phyloP scores from a whole-genome alignment of 2,329 filamentous ascomycete species.

The Aureobasidium sp. region DNA sequence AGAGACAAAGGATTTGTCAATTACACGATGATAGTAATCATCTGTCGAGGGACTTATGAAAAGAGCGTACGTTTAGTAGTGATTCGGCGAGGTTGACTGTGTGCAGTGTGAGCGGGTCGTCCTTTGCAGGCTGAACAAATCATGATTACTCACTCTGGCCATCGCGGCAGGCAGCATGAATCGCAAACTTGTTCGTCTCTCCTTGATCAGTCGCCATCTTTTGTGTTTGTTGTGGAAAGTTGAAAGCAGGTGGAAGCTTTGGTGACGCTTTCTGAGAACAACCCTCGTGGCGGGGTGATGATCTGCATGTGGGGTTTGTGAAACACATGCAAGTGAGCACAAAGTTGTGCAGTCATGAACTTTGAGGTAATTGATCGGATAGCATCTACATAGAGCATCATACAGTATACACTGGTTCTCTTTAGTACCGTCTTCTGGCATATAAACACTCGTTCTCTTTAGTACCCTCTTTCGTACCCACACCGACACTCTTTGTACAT shows the following conservation, averaged over 20 bases:
- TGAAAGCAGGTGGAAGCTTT: background rate
- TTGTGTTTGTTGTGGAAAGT: background rate
- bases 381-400: too few species aligned
- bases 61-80: slow-evolving; percentile 57
- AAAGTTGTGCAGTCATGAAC: background rate
- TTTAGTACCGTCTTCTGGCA: too few species aligned
- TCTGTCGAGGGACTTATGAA: too few species aligned
- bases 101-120: slow-evolving; percentile 15
- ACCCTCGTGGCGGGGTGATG: slow-evolving; percentile 5
- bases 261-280: background rate
- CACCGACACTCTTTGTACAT: too few species aligned
- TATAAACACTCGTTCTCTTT: too few species aligned
- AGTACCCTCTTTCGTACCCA: too few species aligned
- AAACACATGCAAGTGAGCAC: background rate
- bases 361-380: too few species aligned
- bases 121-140: background rate
- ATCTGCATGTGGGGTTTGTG: background rate
- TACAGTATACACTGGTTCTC: too few species aligned
- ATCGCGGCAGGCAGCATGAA: slow-evolving; percentile 81
- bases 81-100: slow-evolving; percentile 66
- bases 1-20: too few species aligned
- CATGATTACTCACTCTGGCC: slow-evolving; percentile 60
- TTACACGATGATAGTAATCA: too few species aligned
- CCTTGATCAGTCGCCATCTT: slow-evolving; percentile 22
- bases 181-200: slow-evolving; percentile 60